Evolutionary conservation across 1,139 yeast species (phyloP).

Genomic region (Geotrichum histeridarum): DNA sequence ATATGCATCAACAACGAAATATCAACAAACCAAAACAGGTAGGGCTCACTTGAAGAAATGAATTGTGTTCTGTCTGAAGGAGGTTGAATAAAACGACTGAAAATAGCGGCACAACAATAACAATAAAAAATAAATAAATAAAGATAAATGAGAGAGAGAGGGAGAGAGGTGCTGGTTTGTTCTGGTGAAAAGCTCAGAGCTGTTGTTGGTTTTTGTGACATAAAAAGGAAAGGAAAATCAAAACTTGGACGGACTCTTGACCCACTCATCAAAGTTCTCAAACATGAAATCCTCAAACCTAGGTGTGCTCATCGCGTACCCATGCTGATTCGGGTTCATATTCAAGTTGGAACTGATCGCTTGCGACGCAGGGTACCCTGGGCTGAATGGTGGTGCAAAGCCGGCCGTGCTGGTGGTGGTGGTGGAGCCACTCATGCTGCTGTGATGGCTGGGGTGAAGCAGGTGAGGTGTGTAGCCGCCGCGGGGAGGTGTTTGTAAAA

Average conservation of each 20-base stretch:
- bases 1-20: not conserved
- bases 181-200: no score
- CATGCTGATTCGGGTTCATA: not conserved
- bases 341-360: not conserved
- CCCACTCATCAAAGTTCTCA: constrained; percentile 8
- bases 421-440: no score
- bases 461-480: no score
- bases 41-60: no score
- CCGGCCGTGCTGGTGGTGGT: no score
- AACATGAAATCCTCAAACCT: constrained; percentile 15
- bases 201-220: no score
- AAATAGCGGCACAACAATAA: not conserved
- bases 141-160: not conserved
- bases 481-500: no score
- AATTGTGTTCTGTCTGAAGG: no score
- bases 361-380: not conserved
- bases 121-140: not conserved
- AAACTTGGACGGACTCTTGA: constrained; percentile 7
- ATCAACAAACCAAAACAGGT: not conserved
- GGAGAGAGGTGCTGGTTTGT: no score
- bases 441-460: no score
- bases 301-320: constrained; percentile 4
- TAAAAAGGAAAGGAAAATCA: not conserved
- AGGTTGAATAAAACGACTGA: not conserved
- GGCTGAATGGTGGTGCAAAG: not conserved